phyloP scores from a whole-genome alignment of 306 rosid genomes.

The Biancaea sappan region DNA sequence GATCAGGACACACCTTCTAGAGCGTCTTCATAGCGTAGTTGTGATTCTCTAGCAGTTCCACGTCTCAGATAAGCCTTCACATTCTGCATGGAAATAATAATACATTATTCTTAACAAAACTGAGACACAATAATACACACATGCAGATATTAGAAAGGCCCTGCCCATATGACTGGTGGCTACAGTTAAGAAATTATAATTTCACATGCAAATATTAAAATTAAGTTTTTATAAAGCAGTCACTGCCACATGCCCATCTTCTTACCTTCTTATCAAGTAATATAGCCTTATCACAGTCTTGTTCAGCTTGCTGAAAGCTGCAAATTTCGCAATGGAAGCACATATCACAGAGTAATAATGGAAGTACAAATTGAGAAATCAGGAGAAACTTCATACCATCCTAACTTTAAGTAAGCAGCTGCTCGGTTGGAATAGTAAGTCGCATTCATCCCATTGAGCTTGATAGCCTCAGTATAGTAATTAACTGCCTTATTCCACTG shows the following conservation, averaged over 20 bases:
- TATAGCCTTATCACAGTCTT: conserved; percentile 79
- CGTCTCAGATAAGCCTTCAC: conserved; percentile 95
- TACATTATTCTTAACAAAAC: background rate
- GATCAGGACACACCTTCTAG: conserved; percentile 53
- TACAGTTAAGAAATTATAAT: background rate
- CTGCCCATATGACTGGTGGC: background rate
- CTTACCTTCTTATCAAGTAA: conserved; percentile 83
- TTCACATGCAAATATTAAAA: background rate
- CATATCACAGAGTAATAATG: conserved; percentile 27
- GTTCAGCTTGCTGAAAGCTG: conserved; percentile 92
- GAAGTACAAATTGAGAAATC: conserved; percentile 18
- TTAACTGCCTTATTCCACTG: conserved; percentile 79
- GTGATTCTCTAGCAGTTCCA: conserved; percentile 84
- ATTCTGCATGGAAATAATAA: conserved; percentile 54
- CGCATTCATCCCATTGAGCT: conserved; percentile 56
- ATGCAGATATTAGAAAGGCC: conserved; percentile 11
- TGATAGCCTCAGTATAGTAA: conserved; percentile 77
- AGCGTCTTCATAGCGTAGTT: conserved; percentile 63
- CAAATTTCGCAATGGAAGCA: conserved; percentile 30
- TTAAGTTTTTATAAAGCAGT: background rate
- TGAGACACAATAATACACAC: background rate
- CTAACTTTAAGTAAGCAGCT: conserved; percentile 79
- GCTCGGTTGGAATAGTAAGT: conserved; percentile 89
- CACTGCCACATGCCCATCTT: conserved; percentile 12
- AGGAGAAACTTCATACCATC: conserved; percentile 58